Evolutionary conservation across 371 early-diverging fungal genomes (phyloP), one percentile per base, ranked within the genome.

Genomic region (Rhizopus stolonifer): DNA sequence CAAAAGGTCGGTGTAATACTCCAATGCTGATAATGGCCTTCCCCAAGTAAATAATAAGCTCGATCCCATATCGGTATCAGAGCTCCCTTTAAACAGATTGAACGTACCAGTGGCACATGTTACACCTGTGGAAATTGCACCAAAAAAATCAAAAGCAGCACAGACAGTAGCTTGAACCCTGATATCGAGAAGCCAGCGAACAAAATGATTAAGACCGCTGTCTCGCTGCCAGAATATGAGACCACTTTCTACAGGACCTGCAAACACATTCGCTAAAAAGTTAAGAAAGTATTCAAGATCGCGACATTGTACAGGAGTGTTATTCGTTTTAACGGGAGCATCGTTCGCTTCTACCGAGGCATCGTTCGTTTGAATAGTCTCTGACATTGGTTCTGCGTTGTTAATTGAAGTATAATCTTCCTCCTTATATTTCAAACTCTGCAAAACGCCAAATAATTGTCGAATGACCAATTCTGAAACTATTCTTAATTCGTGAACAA

Each of bases 221-320:
- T 79, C 77, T 23, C 67, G 71, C 21, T 71, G 56, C 94, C 95
- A 94, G 67, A 90, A 94, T 10, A 79, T 74, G 22, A 85, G 56
- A 1, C 92, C 93, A 1, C 83, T 79, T 47, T 94, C 90, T 1
- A 86, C 83, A 7, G 88, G 66, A 33, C 85, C 81, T 13, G 82
- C 70, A 72, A 87, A 93, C 2, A 94, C 63, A 24, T 73, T 72
- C 7, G 89, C 78, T 7, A 93, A 75, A 29, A 88, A 72, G n/a
- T 72, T 61, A 33, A 88, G 81, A 33, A 89, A 80, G 1, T 83
- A 74, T 58, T 83, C 83, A 1, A 88, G 72, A 60, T 89, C 84
- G 54, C 75, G 77, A 43, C 79, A 74, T 24, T 67, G 81, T 36
- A 52, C 60, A n/a, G 23, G 2, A 29, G 56, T 21, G 19, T 42